Conservation (phyloP, 129 eudicot species). For the Chrysanthemum lavandulifolium region DNA sequence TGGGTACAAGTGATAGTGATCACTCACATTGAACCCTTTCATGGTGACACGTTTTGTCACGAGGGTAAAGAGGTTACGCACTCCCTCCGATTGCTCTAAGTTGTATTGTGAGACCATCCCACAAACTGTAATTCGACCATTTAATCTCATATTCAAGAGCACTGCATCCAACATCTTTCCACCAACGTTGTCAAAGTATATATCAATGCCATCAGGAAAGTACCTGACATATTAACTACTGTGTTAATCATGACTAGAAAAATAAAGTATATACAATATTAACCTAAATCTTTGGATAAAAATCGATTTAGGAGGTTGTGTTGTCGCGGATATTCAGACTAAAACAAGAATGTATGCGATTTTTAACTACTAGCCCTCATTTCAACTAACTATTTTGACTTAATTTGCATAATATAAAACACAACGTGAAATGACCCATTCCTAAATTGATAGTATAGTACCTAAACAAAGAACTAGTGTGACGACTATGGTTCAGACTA, state of each 20-base stretch:
- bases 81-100: constrained; percentile 11
- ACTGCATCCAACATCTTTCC: constrained; percentile 34
- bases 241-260: not conserved
- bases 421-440: too few relatives aligned
- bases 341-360: too few relatives aligned
- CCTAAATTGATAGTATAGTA: too few relatives aligned
- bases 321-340: too few relatives aligned
- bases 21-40: constrained; percentile 20
- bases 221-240: constrained; percentile 8
- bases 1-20: constrained; percentile 33
- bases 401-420: too few relatives aligned
- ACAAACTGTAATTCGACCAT: constrained; percentile 28
- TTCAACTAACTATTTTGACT: too few relatives aligned
- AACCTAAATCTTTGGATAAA: too few relatives aligned
- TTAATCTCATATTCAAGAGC: constrained; percentile 33
- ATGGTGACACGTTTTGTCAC: constrained; percentile 13
- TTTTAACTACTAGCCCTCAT: too few relatives aligned
- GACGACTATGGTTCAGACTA: not conserved
- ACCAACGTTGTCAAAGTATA: constrained; percentile 36
- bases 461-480: not conserved
- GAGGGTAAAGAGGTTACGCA: constrained; percentile 1
- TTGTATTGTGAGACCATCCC: constrained; percentile 34
- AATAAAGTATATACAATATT: too few relatives aligned
- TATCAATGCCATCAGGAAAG: constrained; percentile 37
- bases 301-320: too few relatives aligned